These are phyloP conservation scores for Malassezia pachydermatis DNA, from an alignment of 1,284 basidiomycete genomes.

Conservation along the genomic window DNA sequence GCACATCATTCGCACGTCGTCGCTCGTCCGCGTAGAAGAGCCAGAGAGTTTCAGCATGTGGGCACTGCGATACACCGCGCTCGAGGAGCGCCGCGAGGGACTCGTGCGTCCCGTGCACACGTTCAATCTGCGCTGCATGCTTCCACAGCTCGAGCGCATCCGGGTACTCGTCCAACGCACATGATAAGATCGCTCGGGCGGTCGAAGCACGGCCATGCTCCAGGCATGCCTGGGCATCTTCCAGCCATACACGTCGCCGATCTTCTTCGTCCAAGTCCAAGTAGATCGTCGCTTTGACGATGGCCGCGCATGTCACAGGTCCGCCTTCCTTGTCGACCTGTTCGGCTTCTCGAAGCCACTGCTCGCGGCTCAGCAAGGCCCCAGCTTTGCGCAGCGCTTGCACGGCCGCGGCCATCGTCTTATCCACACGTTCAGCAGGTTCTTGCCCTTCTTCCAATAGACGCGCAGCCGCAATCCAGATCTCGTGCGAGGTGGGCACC, in stretches of 20 bases:
- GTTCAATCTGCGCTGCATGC: constrained; percentile 81
- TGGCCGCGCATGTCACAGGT: constrained; percentile 77
- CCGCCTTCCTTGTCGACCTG: constrained; percentile 77
- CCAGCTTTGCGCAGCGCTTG: constrained; percentile 68
- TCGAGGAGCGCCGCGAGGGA: constrained; percentile 71
- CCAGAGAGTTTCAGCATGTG: constrained; percentile 90
- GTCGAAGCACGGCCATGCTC: constrained; percentile 66
- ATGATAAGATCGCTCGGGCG: constrained; percentile 75
- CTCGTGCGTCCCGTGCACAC: constrained; percentile 69
- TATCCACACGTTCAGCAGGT: constrained; percentile 61
- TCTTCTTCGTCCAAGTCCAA: constrained; percentile 94
- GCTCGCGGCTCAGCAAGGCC: constrained; percentile 78
- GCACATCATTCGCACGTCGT: constrained; percentile 70
- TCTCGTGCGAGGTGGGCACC: constrained; percentile 90
- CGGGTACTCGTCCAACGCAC: constrained; percentile 82
- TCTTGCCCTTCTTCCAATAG: constrained; percentile 58
- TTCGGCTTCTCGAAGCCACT: constrained; percentile 93
- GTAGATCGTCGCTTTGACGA: constrained; percentile 85
- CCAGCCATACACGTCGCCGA: constrained; percentile 73
- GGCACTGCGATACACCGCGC: constrained; percentile 75
- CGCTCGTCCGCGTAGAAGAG: constrained; percentile 93
- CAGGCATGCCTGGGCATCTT: constrained; percentile 76
- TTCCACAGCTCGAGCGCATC: constrained; percentile 74
- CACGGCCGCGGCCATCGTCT: constrained; percentile 75
- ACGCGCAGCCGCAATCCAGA: constrained; percentile 92